Base-by-base conservation (phyloP, 768 basidiomycete genomes). In the Gyrodon lividus region DNA sequence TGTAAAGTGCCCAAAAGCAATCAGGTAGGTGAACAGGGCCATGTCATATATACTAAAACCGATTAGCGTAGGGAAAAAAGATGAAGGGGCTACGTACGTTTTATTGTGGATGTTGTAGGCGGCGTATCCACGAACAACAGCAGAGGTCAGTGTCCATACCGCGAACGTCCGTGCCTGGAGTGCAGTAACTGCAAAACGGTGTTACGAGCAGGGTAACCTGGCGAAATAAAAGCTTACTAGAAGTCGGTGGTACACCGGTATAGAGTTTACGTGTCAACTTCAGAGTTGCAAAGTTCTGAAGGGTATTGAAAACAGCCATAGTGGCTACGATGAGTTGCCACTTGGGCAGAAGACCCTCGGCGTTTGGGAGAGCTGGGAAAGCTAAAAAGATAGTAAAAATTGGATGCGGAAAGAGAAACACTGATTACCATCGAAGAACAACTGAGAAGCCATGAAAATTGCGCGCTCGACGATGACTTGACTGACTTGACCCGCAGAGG, bases 91-190 rank as follows among this genome's bases (percentile, higher is more conserved):
- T 10, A 74, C 85, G 57, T 64, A 95, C 96, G 78, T 74, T 72
- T 91, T 91, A 63, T 83, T 77, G 51, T 84, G 74, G 58, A 98
- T 89, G 65, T 98, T 77, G 71, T 94, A 98, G 6, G 96, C 93
- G 10, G 92, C 90, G 60, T 94, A 94, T 43, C 77, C 73, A 31
- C 96, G 84, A 43, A 98, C 83, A 41, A 88, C 72, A 20, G 89
- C 91, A 7, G 92, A 83, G 5, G 88, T 86, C 45, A 96, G 68
- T 0, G 95, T 98, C 96, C 96, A 99, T 1, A 83, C 78, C 1
- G 81, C 95, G 65, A 97, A 97, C 5, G 93, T 90, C 41, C 96
- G 81, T 33, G 91, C 88, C 58, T 95, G 91, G 17, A 98, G 77
- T 16, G 77, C 70, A 6, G 92, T 94, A 10, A 99, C 96, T 96